phyloP scores from a whole-genome alignment of 2,329 filamentous ascomycete genomes.

The Alternaria arbusti region DNA sequence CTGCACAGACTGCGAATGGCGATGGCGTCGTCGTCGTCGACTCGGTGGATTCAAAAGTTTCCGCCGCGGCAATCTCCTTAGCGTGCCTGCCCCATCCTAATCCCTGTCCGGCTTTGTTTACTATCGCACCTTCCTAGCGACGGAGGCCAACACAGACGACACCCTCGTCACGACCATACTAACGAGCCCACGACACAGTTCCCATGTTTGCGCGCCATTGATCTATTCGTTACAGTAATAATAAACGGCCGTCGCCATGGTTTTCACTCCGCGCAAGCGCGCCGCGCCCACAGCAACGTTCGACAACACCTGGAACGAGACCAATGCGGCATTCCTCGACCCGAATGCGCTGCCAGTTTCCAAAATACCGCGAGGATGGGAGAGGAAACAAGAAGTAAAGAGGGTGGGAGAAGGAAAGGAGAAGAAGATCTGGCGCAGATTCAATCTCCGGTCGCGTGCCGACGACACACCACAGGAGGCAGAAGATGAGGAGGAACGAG shows the following conservation, averaged over 20 bases:
- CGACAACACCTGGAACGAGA: conserved; percentile 49
- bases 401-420: conserved; percentile 44
- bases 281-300: conserved; percentile 33
- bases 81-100: conserved; percentile 13
- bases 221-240: background rate
- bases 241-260: conserved; percentile 26
- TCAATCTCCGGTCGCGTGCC: conserved; percentile 40
- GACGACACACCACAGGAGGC: conserved; percentile 20
- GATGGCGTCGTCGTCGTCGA: conserved; percentile 7
- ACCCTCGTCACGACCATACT: conserved; percentile 11
- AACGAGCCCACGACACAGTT: conserved; percentile 3
- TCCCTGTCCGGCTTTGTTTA: conserved; percentile 21
- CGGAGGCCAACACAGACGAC: conserved; percentile 13
- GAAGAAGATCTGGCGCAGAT: conserved; percentile 58
- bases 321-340: conserved; percentile 51
- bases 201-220: conserved; percentile 10
- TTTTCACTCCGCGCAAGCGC: conserved; percentile 40
- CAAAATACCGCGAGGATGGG: conserved; percentile 56
- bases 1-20: background rate
- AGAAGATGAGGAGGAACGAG: conserved; percentile 27
- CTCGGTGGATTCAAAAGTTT: conserved; percentile 21
- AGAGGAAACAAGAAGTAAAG: conserved; percentile 54
- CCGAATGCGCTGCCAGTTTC: conserved; percentile 50
- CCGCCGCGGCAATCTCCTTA: conserved; percentile 18
- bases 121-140: conserved; percentile 15